Percentiles rank a stretch among this genome's conserved stretches.
These are phyloP conservation scores for Trypethelium eluteriae DNA, from an alignment of 495 filamentous ascomycete species.

Conservation along the genomic window DNA sequence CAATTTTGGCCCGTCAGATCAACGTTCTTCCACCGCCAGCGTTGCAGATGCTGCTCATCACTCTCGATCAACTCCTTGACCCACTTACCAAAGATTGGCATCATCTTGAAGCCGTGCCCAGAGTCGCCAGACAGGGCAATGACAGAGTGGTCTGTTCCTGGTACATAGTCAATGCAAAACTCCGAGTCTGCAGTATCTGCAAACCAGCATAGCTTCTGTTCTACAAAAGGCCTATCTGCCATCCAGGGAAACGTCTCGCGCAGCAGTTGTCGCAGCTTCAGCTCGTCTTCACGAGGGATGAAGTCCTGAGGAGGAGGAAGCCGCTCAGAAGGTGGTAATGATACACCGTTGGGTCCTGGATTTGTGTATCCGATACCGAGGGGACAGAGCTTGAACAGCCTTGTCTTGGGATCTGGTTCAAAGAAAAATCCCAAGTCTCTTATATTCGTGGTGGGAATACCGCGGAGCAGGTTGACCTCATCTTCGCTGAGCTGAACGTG, in stretches of 20 bases:
- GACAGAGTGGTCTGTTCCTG: slow-evolving; percentile 38
- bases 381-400: slow-evolving; percentile 49
- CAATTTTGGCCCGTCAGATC: slow-evolving; percentile 3
- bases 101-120: slow-evolving; percentile 52
- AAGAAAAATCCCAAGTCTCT: slow-evolving; percentile 55
- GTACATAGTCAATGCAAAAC: slow-evolving; percentile 50
- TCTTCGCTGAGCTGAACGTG: slow-evolving; percentile 48
- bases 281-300: slow-evolving; percentile 46
- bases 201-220: slow-evolving; percentile 50
- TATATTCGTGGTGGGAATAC: slow-evolving; percentile 49
- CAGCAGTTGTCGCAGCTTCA: slow-evolving; percentile 40
- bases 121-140: slow-evolving; percentile 46
- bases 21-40: slow-evolving; percentile 7
- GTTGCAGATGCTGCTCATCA: slow-evolving; percentile 6
- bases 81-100: slow-evolving; percentile 47
- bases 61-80: slow-evolving; percentile 34
- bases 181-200: slow-evolving; percentile 49
- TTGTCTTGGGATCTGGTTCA: slow-evolving; percentile 48
- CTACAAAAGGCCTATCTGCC: slow-evolving; percentile 8
- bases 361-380: slow-evolving; percentile 50
- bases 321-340: not conserved
- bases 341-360: slow-evolving; percentile 29
- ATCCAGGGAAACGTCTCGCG: slow-evolving; percentile 34
- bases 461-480: slow-evolving; percentile 44
- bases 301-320: slow-evolving; percentile 32